Evolutionary conservation across 1,139 yeast species (phyloP).

Genomic region (Nakaseomyces glabratus): DNA sequence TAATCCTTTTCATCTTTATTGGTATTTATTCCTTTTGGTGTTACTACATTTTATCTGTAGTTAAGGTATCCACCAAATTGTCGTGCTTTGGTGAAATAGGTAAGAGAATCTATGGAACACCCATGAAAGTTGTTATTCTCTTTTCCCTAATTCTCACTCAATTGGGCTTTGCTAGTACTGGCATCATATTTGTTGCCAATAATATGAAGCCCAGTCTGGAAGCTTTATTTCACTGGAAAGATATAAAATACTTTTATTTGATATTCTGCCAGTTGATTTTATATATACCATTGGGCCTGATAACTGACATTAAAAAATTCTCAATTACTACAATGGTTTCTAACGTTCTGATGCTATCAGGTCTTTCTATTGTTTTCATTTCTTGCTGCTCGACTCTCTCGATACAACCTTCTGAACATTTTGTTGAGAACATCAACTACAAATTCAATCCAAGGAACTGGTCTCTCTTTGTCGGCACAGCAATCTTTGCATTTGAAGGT

Average conservation of each 20-base stretch:
- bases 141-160: slow-evolving; percentile 59
- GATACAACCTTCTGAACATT: slow-evolving; percentile 19
- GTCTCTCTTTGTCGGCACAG: slow-evolving; percentile 72
- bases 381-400: slow-evolving; percentile 37
- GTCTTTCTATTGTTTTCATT: slow-evolving; percentile 53
- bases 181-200: slow-evolving; percentile 66
- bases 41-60: slow-evolving; percentile 49
- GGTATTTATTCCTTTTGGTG: slow-evolving; percentile 65
- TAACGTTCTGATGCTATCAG: slow-evolving; percentile 56
- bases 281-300: slow-evolving; percentile 59
- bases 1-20: slow-evolving; percentile 43
- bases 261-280: slow-evolving; percentile 50
- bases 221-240: slow-evolving; percentile 36
- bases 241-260: slow-evolving; percentile 33
- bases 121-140: slow-evolving; percentile 50
- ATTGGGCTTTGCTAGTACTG: slow-evolving; percentile 70
- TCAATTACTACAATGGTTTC: slow-evolving; percentile 61
- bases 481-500: slow-evolving; percentile 76
- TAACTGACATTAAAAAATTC: slow-evolving; percentile 62
- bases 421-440: slow-evolving; percentile 31
- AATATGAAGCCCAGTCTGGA: slow-evolving; percentile 51
- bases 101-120: slow-evolving; percentile 47
- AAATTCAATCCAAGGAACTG: slow-evolving; percentile 51
- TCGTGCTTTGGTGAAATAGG: slow-evolving; percentile 74
- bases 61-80: slow-evolving; percentile 51